Percentiles rank a stretch among this genome's conserved stretches.
phyloP scores from a whole-genome alignment of 257 asterid species.

The Coffea eugenioides region DNA sequence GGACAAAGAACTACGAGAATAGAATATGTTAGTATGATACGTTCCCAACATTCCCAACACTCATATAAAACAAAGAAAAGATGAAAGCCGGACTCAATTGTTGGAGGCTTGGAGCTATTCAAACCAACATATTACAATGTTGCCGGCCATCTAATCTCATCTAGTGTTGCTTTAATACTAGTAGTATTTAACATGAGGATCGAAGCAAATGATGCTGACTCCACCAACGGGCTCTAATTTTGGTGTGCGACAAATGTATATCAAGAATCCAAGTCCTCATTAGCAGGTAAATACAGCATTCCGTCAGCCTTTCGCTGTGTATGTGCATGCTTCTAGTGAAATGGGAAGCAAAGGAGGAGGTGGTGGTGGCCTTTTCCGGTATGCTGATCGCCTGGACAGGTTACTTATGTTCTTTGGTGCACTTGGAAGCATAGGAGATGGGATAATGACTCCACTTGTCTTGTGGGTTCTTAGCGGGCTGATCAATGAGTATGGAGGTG shows the following conservation, averaged over 20 bases:
- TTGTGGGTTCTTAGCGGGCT: conserved; percentile 54
- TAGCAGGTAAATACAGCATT: neutral
- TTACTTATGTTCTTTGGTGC: conserved; percentile 59
- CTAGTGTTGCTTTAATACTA: neutral
- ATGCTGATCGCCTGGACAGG: conserved; percentile 61
- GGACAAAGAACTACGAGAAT: too few species aligned
- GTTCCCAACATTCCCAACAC: neutral
- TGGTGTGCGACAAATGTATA: neutral
- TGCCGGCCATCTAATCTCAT: conserved; percentile 5
- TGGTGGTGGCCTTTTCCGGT: conserved; percentile 49
- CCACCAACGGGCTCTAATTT: too few species aligned
- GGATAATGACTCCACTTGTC: conserved; percentile 66
- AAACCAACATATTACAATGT: neutral
- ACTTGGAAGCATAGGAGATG: conserved; percentile 76
- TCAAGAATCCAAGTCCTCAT: neutral
- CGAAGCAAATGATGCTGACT: too few species aligned
- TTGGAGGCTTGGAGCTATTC: neutral
- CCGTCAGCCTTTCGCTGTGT: neutral
- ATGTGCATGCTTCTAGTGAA: neutral
- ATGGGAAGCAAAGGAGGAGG: conserved; percentile 42
- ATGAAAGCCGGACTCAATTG: neutral
- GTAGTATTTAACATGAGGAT: too few species aligned
- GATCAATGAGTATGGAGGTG: conserved; percentile 48
- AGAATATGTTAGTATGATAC: neutral
- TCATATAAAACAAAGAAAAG: neutral